Conservation (phyloP, 2,329 filamentous ascomycete species). For the Cadophora luteo-olivacea region DNA sequence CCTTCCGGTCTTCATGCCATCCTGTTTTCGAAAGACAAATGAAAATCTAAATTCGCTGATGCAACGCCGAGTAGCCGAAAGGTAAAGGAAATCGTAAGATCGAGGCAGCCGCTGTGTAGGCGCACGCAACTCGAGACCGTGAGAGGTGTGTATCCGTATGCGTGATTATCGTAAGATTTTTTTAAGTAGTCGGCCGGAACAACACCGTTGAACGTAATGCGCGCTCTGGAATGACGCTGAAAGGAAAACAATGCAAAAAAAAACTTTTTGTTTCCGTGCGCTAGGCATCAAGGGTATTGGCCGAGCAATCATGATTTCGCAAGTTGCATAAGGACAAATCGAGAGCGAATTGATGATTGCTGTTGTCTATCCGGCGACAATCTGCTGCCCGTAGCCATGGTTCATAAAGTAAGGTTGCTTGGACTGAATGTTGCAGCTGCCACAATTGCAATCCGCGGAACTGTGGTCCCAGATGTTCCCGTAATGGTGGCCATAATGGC, state of each 20-base stretch:
- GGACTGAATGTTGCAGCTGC: constrained; percentile 52
- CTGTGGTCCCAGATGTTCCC: constrained; percentile 53
- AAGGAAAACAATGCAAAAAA: constrained; percentile 40
- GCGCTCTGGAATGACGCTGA: constrained; percentile 38
- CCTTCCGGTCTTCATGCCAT: constrained; percentile 45
- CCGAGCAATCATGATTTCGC: neutral
- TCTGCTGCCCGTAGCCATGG: constrained; percentile 52
- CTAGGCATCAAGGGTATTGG: constrained; percentile 38
- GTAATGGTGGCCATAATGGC: constrained; percentile 45
- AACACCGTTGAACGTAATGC: constrained; percentile 42
- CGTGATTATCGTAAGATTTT: constrained; percentile 39
- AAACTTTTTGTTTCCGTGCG: constrained; percentile 42
- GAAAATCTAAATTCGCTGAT: constrained; percentile 44
- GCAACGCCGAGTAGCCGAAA: constrained; percentile 40
- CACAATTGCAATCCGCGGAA: constrained; percentile 53
- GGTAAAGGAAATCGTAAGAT: constrained; percentile 45
- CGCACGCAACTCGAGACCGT: constrained; percentile 47
- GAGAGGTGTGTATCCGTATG: constrained; percentile 36
- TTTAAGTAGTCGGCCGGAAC: constrained; percentile 33
- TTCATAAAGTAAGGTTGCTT: constrained; percentile 54
- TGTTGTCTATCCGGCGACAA: constrained; percentile 49
- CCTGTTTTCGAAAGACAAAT: constrained; percentile 45
- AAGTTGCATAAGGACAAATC: constrained; percentile 3
- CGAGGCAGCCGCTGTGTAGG: constrained; percentile 44
- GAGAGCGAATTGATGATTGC: constrained; percentile 6